Evolutionary conservation across 768 basidiomycete genomes (phyloP), one percentile per base, ranked within the genome.

Genomic region (Amanita rubescens): DNA sequence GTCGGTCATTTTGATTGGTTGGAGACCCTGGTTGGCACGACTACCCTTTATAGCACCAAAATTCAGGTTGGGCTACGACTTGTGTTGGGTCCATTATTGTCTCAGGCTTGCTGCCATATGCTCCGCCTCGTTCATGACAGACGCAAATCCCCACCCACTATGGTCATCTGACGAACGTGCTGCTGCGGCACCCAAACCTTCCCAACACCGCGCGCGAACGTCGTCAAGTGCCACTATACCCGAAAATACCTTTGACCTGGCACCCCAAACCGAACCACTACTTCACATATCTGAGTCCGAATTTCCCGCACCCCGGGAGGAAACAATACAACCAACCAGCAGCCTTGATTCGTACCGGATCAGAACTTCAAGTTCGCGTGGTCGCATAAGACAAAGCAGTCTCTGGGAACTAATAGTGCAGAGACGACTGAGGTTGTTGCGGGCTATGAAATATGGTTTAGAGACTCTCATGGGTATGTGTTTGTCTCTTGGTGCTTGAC

Each of bases 251-350:
- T 67, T 65, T 19, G 68, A 69, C 27, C 44, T 54, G 25, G 69
- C 70, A 2, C 65, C 69, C 56, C 65, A 67, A 19, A 68, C 67
- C 39, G 66, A 71, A 47, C 70, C 71, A 2, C 60, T 73, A 15
- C 65, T 73, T n/a, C 61, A 64, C 15, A 55, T 62, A 9, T 54
- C 46, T 3, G 58, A 62, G 12, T 62, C 62, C 2, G 66, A 66
- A 37, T 61, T 61, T 22, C 59, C 27, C 58, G 68, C 60, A 42
- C 65, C 68, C 46, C 52, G 70, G 51, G 56, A 67, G 15, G 63
- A 65, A 9, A 63, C 57, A 34, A 66, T 69, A 54, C 66, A 64
- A 11, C 39, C 57, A 2, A 30, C 5, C 27, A 17, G 20, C 11
- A 24, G n/a, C 24, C 14, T 17, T n/a, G 44, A 46, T 1, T 25